phyloP scores from a whole-genome alignment of 768 basidiomycete species.

The Zangia roseola region DNA sequence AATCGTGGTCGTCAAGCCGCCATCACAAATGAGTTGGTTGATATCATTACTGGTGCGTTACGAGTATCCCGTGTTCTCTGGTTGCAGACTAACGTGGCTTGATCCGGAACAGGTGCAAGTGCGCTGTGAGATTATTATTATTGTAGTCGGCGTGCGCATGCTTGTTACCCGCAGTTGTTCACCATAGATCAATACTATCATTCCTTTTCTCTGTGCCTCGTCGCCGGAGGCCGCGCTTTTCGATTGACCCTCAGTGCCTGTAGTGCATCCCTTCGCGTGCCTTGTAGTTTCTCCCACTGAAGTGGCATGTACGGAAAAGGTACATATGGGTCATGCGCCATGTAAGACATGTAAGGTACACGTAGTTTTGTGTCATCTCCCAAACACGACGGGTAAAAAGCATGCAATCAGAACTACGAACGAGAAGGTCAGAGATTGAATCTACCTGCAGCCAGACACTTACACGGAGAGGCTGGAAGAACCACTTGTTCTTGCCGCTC shows the following conservation, averaged over 20 bases:
- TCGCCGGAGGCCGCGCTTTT: neutral
- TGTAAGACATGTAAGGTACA: constrained; percentile 37
- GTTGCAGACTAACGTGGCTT: constrained; percentile 1
- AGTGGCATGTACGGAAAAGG: constrained; percentile 1
- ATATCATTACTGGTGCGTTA: constrained; percentile 81
- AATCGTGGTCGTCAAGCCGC: constrained; percentile 98
- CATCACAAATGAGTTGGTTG: constrained; percentile 93
- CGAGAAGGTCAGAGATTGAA: constrained; percentile 4
- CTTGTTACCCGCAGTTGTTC: constrained; percentile 11
- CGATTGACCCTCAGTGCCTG: neutral
- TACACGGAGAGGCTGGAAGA: constrained; percentile 86
- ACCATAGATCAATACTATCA: constrained; percentile 21
- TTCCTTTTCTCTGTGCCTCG: constrained; percentile 15
- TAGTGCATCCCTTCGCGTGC: neutral
- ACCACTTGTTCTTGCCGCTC: constrained; percentile 96
- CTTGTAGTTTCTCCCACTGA: neutral
- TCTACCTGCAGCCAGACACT: constrained; percentile 16
- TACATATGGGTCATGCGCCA: constrained; percentile 27
- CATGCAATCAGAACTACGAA: constrained; percentile 36
- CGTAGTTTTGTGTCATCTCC: constrained; percentile 35
- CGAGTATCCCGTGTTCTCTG: neutral
- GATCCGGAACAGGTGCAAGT: constrained; percentile 42
- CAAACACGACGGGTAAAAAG: constrained; percentile 9
- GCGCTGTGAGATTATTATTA: constrained; percentile 37
- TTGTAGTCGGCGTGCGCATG: constrained; percentile 13